Evolutionary conservation across 2,329 filamentous ascomycete genomes (phyloP), one percentile per base, ranked within the genome.

Genomic region (Alternaria sp.): DNA sequence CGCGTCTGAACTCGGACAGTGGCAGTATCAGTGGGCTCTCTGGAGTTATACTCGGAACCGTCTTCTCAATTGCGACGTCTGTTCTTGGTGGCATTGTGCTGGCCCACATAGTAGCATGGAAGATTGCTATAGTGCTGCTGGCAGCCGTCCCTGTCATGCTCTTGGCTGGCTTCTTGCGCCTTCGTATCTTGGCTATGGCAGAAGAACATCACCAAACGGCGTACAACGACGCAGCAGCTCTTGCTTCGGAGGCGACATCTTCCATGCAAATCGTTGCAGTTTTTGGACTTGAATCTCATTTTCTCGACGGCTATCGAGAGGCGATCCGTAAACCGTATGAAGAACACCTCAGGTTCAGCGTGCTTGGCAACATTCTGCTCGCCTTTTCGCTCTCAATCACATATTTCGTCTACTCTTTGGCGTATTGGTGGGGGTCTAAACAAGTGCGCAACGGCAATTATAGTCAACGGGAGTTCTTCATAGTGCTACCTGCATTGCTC

Each of bases 161-260:
- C 5, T 64, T 81, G 0, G 79, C 78, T 22, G 83, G 83, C 0
- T 85, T 81, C 61, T 69, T 83, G 20, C 78, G 83, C 41, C 75
- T 85, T 11, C 78, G 81, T 5, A 80, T 85, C 4, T 74, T 85
- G 14, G 84, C 86, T 3, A 83, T 85, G 38, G 88, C 89, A 49
- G 87, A 91, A 63, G 83, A 86, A 57, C 85, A 85, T 14, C 88
- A 91, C 65, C 85, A 88, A 41, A 85, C 84, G 25, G 88, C 90
- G 3, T 92, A 90, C 66, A 84, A 86, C 7, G 84, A 85, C 44
- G 88, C 90, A 2, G 86, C 89, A 16, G 84, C 85, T 5, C 85
- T 92, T 53, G 89, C 89, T 1, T 87, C 88, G 6, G 90, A 92
- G 67, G 89, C 89, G 1, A 87, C 90, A 51, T 85, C 86, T 54